Conservation (phyloP, 2,329 filamentous ascomycete genomes). For the Microcyclospora pomicola region DNA sequence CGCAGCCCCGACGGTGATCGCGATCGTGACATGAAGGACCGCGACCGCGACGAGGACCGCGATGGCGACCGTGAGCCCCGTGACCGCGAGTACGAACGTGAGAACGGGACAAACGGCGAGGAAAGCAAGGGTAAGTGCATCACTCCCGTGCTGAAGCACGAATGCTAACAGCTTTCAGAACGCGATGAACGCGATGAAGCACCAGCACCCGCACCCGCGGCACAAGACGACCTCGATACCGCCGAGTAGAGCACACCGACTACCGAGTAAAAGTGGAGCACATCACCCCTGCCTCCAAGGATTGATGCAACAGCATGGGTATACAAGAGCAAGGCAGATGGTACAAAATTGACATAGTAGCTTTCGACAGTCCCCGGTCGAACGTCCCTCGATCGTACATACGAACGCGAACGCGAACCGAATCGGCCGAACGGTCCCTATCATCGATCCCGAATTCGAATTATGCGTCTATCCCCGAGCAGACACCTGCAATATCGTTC, state of each 20-base stretch:
- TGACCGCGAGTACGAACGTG: constrained; percentile 39
- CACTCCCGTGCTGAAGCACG: constrained; percentile 3
- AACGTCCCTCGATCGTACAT: not conserved
- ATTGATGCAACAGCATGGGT: no score
- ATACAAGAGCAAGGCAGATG: no score
- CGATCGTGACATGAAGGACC: constrained; percentile 42
- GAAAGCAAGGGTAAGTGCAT: constrained; percentile 64
- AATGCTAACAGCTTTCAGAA: constrained; percentile 24
- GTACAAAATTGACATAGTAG: not conserved
- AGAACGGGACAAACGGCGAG: constrained; percentile 50
- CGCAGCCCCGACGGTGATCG: constrained; percentile 55
- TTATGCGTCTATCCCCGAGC: no score
- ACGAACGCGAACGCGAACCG: no score
- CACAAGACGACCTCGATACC: constrained; percentile 90
- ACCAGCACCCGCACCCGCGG: constrained; percentile 68
- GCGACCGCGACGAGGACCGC: constrained; percentile 42
- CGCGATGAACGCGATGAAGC: no score
- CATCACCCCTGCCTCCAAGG: no score
- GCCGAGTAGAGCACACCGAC: constrained; percentile 48
- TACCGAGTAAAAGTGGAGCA: constrained; percentile 1
- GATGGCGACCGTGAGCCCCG: constrained; percentile 26
- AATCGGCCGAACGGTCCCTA: no score
- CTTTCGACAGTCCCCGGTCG: not conserved
- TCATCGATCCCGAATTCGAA: not conserved
- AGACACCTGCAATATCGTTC: no score